phyloP scores from a whole-genome alignment of 129 eudicot species.

The Logfia minima region DNA sequence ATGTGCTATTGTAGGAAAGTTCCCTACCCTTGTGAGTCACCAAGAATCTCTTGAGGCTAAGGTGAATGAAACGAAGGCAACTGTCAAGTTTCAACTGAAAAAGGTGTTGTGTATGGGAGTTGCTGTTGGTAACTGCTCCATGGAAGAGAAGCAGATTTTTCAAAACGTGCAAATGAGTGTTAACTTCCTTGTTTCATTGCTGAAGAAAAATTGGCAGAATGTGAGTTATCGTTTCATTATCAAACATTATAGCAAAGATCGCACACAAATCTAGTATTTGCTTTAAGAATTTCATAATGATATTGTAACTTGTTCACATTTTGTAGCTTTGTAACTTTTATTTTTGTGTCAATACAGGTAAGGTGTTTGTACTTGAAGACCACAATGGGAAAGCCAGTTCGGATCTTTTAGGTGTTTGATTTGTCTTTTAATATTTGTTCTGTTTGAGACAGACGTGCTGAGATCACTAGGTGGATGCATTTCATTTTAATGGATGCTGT shows the following conservation, averaged over 20 bases:
- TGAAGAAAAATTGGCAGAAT: slow-evolving; percentile 73
- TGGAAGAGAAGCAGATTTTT: slow-evolving; percentile 70
- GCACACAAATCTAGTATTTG: neutral
- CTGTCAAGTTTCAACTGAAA: slow-evolving; percentile 60
- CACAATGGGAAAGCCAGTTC: slow-evolving; percentile 51
- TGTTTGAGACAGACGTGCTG: neutral
- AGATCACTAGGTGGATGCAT: slow-evolving; percentile 20
- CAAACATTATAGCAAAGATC: neutral
- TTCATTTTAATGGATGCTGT: slow-evolving; percentile 18
- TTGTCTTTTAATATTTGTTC: slow-evolving; percentile 14
- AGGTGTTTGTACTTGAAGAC: slow-evolving; percentile 58
- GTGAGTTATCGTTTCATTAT: slow-evolving; percentile 29
- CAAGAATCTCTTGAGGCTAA: slow-evolving; percentile 62
- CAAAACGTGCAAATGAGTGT: slow-evolving; percentile 75
- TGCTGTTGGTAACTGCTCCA: slow-evolving; percentile 61
- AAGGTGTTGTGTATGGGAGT: slow-evolving; percentile 78
- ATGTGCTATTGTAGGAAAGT: slow-evolving; percentile 45
- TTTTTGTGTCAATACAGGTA: slow-evolving; percentile 30
- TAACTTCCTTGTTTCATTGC: slow-evolving; percentile 55
- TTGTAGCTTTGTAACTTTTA: neutral
- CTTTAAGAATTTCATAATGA: neutral
- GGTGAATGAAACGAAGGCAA: slow-evolving; percentile 63
- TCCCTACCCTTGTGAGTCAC: slow-evolving; percentile 60
- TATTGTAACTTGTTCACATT: neutral
- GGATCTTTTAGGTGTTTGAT: slow-evolving; percentile 39